Percentiles rank a stretch among this genome's conserved stretches.
Conservation (phyloP, 1,139 yeast genomes). For the Blastobotrys elegans region DNA sequence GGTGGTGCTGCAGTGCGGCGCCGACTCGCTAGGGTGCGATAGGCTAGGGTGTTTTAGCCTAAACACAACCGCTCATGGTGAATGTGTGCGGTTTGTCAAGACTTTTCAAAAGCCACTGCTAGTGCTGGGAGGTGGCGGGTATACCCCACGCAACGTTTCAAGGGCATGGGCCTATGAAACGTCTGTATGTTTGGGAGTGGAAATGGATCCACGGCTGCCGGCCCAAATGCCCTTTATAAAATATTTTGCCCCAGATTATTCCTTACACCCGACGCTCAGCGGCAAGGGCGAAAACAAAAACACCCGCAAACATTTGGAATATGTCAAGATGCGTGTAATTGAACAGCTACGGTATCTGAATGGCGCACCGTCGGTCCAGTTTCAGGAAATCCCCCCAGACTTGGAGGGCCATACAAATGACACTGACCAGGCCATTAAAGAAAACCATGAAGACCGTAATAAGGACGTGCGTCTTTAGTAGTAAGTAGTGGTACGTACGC, state of each 20-base stretch:
- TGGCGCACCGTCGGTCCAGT: slow-evolving; percentile 92
- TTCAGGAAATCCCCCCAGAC: slow-evolving; percentile 88
- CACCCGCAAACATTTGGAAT: slow-evolving; percentile 76
- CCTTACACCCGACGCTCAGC: slow-evolving; percentile 83
- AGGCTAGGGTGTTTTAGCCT: slow-evolving; percentile 89
- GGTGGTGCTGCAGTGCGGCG: slow-evolving; percentile 94
- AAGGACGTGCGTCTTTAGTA: not conserved
- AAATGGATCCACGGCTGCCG: slow-evolving; percentile 72
- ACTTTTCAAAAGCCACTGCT: slow-evolving; percentile 84
- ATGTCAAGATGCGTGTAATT: slow-evolving; percentile 66
- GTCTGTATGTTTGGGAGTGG: slow-evolving; percentile 73
- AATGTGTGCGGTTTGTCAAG: slow-evolving; percentile 82
- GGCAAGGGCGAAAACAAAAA: slow-evolving; percentile 88
- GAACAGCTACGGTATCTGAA: slow-evolving; percentile 79
- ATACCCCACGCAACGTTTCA: slow-evolving; percentile 92
- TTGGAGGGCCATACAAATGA: slow-evolving; percentile 60
- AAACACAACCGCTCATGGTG: slow-evolving; percentile 90
- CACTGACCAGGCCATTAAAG: slow-evolving; percentile 46
- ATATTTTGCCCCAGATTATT: slow-evolving; percentile 90
- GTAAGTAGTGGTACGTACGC: too few species aligned
- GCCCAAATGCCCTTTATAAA: slow-evolving; percentile 73
- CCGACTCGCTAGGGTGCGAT: slow-evolving; percentile 92
- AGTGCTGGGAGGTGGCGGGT: slow-evolving; percentile 97
- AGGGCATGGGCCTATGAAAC: slow-evolving; percentile 96
- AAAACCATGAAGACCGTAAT: slow-evolving; percentile 19